These are phyloP conservation scores for Tylopilus sp. DNA, from an alignment of 1,284 basidiomycete genomes.

Conservation along the genomic window DNA sequence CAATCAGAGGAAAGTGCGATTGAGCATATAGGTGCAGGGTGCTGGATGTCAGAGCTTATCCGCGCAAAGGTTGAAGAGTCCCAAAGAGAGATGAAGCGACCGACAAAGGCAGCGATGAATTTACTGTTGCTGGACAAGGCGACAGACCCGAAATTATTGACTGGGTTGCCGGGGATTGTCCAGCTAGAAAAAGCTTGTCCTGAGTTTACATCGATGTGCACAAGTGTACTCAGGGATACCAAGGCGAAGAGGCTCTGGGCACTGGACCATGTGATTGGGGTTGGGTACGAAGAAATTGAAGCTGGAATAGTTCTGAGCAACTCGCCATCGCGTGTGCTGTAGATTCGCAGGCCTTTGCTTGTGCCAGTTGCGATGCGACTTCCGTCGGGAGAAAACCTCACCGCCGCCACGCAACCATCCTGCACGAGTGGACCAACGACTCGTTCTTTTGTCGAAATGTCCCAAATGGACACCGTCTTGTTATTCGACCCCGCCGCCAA, in stretches of 20 bases:
- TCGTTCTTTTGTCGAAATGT: not conserved
- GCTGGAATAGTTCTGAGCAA: not conserved
- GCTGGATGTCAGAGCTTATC: not conserved
- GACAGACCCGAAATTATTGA: not conserved
- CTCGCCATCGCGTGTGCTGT: not conserved
- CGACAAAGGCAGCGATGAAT: not conserved
- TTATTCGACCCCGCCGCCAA: constrained; percentile 1
- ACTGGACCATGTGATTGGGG: not conserved
- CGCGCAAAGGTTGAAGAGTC: not conserved
- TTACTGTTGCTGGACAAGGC: not conserved
- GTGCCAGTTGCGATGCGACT: not conserved
- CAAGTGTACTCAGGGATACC: not conserved
- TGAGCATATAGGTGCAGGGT: not conserved
- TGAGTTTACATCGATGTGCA: not conserved
- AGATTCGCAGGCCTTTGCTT: not conserved
- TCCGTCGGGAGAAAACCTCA: not conserved
- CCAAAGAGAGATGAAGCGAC: not conserved
- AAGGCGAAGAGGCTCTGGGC: not conserved
- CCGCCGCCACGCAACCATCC: not conserved
- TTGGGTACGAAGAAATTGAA: not conserved
- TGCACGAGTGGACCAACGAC: constrained; percentile 1
- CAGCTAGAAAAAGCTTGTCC: not conserved
- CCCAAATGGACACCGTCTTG: constrained; percentile 3
- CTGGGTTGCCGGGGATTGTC: not conserved
- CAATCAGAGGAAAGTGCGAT: constrained; percentile 3